Evolutionary conservation across 768 basidiomycete species (phyloP).

Genomic region (Tulasnella sp.): DNA sequence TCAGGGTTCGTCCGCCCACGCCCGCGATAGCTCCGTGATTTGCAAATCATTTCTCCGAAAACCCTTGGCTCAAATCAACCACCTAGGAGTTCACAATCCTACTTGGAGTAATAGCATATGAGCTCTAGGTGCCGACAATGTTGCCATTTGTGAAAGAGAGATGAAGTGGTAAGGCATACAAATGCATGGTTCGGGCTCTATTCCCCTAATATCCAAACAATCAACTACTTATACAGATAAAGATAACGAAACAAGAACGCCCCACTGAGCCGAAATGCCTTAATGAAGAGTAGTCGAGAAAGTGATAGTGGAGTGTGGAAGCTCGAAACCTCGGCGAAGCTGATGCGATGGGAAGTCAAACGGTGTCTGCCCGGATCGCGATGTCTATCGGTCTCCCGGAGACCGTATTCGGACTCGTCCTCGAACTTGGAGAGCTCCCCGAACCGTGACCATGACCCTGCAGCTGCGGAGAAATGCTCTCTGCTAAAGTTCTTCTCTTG

Average conservation of each 20-base stretch:
- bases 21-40: not conserved
- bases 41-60: not conserved
- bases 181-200: not conserved
- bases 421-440: not conserved
- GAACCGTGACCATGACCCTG: not conserved
- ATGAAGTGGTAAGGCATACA: not conserved
- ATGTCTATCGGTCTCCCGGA: not conserved
- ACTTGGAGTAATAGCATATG: not conserved
- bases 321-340: not conserved
- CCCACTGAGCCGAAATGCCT: not conserved
- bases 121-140: not conserved
- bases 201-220: not conserved
- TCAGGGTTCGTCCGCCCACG: not conserved
- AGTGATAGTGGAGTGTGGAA: not conserved
- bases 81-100: not conserved
- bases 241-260: not conserved
- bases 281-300: not conserved
- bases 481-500: not conserved
- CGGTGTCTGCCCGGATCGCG: not conserved
- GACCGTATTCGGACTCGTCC: not conserved
- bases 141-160: not conserved
- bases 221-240: conserved; percentile 4
- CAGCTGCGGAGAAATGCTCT: not conserved
- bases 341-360: not conserved
- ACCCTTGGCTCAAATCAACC: not conserved